A percentile compares a stretch with the other conserved stretches of the same genome.
These are phyloP conservation scores for Diaporthe sp. DNA, from an alignment of 2,329 filamentous ascomycete species.

Conservation along the genomic window DNA sequence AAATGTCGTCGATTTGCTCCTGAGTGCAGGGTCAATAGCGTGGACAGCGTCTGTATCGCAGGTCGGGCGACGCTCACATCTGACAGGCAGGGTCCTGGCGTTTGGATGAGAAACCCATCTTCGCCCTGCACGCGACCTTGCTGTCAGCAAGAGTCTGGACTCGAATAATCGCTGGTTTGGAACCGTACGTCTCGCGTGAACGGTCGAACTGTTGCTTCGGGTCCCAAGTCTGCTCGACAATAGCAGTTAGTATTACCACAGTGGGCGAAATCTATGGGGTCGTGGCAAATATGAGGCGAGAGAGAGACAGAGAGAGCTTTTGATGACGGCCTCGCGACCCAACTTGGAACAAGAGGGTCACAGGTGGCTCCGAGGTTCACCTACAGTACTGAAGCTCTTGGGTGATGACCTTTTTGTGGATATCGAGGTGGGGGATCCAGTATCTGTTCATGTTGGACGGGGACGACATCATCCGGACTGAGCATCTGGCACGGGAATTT, in stretches of 20 bases:
- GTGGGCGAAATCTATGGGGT: background rate
- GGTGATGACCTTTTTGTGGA: constrained; percentile 72
- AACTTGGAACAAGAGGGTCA: too few species aligned
- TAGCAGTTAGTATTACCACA: background rate
- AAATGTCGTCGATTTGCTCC: constrained; percentile 76
- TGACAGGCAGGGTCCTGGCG: constrained; percentile 69
- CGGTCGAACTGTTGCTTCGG: constrained; percentile 69
- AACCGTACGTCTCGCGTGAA: constrained; percentile 68
- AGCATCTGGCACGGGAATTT: constrained; percentile 11
- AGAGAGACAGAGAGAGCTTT: background rate
- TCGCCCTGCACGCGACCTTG: constrained; percentile 61
- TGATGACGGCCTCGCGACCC: background rate
- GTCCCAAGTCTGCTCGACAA: constrained; percentile 60
- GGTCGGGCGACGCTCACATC: constrained; percentile 62
- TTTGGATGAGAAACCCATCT: constrained; percentile 73
- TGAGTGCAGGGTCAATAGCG: constrained; percentile 50
- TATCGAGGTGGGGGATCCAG: constrained; percentile 72
- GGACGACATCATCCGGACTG: constrained; percentile 27
- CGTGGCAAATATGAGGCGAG: background rate
- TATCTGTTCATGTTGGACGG: constrained; percentile 67
- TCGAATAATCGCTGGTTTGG: constrained; percentile 33
- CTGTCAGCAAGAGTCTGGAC: constrained; percentile 31
- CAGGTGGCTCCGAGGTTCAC: background rate
- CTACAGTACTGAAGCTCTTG: constrained; percentile 67
- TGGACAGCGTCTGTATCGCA: constrained; percentile 35